Evolutionary conservation across 2,329 filamentous ascomycete species (phyloP), one percentile per base, ranked within the genome.

Genomic region (Stemphylium beticola): DNA sequence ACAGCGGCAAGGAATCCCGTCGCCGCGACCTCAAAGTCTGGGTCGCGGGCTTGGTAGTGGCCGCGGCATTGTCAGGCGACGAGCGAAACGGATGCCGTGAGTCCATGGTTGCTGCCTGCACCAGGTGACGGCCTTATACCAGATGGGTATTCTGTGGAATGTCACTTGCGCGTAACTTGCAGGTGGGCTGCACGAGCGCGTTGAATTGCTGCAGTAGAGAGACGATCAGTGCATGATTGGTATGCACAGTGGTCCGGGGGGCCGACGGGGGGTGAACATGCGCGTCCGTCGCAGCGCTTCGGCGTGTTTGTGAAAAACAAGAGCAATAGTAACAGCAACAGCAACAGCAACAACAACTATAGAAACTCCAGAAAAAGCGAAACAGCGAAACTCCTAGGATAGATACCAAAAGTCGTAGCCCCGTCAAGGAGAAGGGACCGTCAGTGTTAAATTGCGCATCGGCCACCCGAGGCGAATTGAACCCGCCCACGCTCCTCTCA

Each of bases 21-120:
- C 72, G 67, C 40, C 69, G 68, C 57, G 64, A 55, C 33, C 61
- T 61, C 49, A 64, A 49, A 56, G 58, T 65, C 34, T 65, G 68
- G 60, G 37, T 61, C 53, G 65, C 53, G 31, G 39, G 20, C 10
- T n/a, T 14, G 41, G 47, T 32, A 22, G 52, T 44, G 26, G 46
- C 40, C 31, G 47, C 22, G 6, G 18, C 37, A 41, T 42, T 34
- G 32, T 48, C 33, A 47, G 42, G 42, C 32, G 37, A 37, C n/a
- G 42, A 41, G 38, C 53, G 42, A 42, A 20, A n/a, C 36, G 42
- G 37, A 20, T 55, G 42, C 37, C 52, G 53, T 43, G 29, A 31
- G 32, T 55, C 53, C 53, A 55, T 55, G 22, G 33, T 31, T 33
- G 29, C 46, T 15, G 42, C 37, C 26, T 41, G 37, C 40, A 41